Evolutionary conservation across 1,284 basidiomycete species (phyloP), one percentile per base, ranked within the genome.

Genomic region (Rhizoctonia solani): DNA sequence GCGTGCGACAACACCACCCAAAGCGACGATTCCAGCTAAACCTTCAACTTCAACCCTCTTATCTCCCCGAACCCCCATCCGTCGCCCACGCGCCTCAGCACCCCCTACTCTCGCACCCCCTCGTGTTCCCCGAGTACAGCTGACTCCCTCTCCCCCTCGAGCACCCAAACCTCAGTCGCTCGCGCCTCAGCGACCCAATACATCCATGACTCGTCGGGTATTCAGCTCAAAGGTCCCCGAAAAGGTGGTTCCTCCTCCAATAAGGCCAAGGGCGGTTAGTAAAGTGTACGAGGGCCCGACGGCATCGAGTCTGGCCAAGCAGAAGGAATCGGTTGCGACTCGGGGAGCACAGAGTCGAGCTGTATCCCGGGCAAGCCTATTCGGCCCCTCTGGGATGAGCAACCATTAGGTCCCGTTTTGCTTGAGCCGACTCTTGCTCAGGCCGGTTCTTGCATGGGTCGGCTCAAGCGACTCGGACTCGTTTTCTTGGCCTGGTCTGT

Each of bases 241-340:
- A n/a, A 61, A 49, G 44, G 56, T 61, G 11, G 16, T 61, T 16
- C 56, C 56, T 25, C 56, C 56, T 1, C 56, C 46, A 11, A 46
- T 61, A 29, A 42, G 56, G 1, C 56, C 56, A 23, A 42, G 56
- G 19, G 30, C 56, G 34, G 50, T 61, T 21, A 61, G 56, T 30
- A 61, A 61, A 61, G 46, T 61, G 29, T 61, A 61, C 56, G 56
- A 61, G 21, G 56, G 56, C 1, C 56, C 56, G 8, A 61, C 56
- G 3, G 4, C 50, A 34, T 32, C 56, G 56, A 61, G 56, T 27
- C 44, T 61, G n/a, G 56, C 56, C n/a, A 61, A 61, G 21, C 56
- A 61, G 27, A 32, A n/a, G 13, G 41, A 39, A 5, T 6, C 25
- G 19, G 55, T 58, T n/a, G n/a, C n/a, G n/a, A n/a, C n/a, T n/a